Base-by-base conservation (phyloP, 1,284 basidiomycete species). In the Tylopilus sp. region DNA sequence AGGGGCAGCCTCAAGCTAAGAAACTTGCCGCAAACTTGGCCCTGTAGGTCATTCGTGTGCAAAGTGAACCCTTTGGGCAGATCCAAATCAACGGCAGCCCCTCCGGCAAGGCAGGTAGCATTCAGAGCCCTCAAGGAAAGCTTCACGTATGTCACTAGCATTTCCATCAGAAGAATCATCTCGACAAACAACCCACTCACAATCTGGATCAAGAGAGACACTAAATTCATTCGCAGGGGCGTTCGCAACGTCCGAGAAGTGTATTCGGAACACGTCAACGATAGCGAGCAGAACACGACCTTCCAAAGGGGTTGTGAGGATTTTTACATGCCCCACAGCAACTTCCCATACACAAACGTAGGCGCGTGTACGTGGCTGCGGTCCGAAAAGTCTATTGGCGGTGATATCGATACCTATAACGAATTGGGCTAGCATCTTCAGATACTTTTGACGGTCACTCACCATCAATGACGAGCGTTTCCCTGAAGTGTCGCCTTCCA, bases 331-430 rank as follows among this genome's bases (percentile, higher is more conserved):
- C 2, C 89, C 88, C 21, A 92, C 38, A 18, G 71, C 70, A 38
- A 93, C 78, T 59, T 94, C 90, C 94, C 93, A 97, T 6, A 95
- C 78, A 62, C 92, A 96, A 8, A 94, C 73, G 61, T 97, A 97
- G 0, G 92, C 86, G 1, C 86, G 71, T 0, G 86, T 89, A n/a
- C 79, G 77, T 2, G 93, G 93, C 50, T 84, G 82, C 10, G 90
- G 89, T 4, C 93, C 93, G 60, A 96, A 94, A 12, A 97, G 70
- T 30, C 93, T 81, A 63, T 95, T 83, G 1, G 89, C 86, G 21
- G 81, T 81, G 48, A 97, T 80, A 51, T 89, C 81, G 52, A 96
- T 67, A 9, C 89, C 89, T 91, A 52, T 18, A 18, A 43, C 69
- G 53, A 48, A 70, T 55, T 44, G 56, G 4, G 61, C 62, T 43